These are phyloP conservation scores for Chrysanthemum lavandulifolium DNA, from an alignment of 129 eudicot species.

Conservation along the genomic window DNA sequence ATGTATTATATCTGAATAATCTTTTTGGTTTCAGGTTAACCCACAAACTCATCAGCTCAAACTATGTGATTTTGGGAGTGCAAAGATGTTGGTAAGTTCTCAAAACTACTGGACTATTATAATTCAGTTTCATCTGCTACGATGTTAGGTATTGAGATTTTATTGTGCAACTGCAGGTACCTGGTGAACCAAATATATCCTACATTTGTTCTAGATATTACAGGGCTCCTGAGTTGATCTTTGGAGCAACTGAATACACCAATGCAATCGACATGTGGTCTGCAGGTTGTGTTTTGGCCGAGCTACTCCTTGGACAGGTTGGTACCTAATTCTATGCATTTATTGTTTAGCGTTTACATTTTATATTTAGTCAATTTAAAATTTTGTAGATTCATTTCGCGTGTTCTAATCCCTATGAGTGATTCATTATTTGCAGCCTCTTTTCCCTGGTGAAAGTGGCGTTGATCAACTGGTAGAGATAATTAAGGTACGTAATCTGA, in stretches of 20 bases:
- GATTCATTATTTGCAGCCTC: slow-evolving; percentile 59
- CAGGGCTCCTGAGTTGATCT: slow-evolving; percentile 91
- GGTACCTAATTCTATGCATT: slow-evolving; percentile 3
- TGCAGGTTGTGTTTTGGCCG: slow-evolving; percentile 95
- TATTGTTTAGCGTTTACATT: slow-evolving; percentile 1
- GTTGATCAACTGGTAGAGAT: slow-evolving; percentile 96
- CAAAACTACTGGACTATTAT: neutral
- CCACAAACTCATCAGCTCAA: slow-evolving; percentile 95
- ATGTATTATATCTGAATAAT: slow-evolving; percentile 1
- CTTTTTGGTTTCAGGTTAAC: slow-evolving; percentile 60
- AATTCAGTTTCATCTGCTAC: neutral
- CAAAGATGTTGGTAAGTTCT: slow-evolving; percentile 85
- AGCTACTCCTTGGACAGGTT: slow-evolving; percentile 90
- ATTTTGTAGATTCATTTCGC: neutral
- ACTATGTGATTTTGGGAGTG: slow-evolving; percentile 95
- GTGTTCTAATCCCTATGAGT: slow-evolving; percentile 15
- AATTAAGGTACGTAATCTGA: slow-evolving; percentile 55
- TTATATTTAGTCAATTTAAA: neutral
- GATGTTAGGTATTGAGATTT: slow-evolving; percentile 16
- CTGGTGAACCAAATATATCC: slow-evolving; percentile 95
- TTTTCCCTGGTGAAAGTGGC: slow-evolving; percentile 98
- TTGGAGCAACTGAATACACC: slow-evolving; percentile 97
- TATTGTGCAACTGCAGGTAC: slow-evolving; percentile 48
- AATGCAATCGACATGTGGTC: slow-evolving; percentile 99
- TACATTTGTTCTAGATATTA: slow-evolving; percentile 96